Evolutionary conservation across 2,329 filamentous ascomycete species (phyloP).

Genomic region (Phaeosphaeria sp.): DNA sequence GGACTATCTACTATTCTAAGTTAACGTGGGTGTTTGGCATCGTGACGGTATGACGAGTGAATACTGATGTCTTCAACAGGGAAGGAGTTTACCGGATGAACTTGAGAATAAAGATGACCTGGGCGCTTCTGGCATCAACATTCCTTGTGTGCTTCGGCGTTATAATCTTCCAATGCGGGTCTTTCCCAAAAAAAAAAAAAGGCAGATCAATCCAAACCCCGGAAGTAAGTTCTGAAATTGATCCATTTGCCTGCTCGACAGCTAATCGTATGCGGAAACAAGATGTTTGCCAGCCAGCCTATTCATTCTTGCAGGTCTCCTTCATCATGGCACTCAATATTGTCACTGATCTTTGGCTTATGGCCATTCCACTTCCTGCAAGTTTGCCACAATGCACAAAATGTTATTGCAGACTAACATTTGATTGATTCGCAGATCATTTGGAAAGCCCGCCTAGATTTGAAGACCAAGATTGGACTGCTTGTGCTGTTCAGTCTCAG

Average conservation of each 20-base stretch:
- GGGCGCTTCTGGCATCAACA: conserved; percentile 55
- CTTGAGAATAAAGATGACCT: conserved; percentile 55
- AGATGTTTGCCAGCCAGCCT: conserved; percentile 20
- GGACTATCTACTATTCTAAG: conserved; percentile 62
- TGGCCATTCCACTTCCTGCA: conserved; percentile 62
- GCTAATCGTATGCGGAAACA: neutral
- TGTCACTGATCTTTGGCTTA: conserved; percentile 64
- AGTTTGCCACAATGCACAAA: neutral
- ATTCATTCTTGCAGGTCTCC: conserved; percentile 14
- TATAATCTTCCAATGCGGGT: conserved; percentile 61
- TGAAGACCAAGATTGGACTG: conserved; percentile 60
- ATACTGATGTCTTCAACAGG: neutral
- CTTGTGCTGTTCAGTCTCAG: conserved; percentile 64
- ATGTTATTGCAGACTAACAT: neutral
- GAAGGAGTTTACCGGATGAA: conserved; percentile 11
- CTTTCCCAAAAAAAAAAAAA: conserved; percentile 60
- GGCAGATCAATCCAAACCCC: conserved; percentile 67
- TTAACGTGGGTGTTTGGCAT: neutral
- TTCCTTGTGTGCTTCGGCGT: conserved; percentile 59
- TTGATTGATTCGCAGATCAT: conserved; percentile 47
- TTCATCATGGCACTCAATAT: conserved; percentile 57
- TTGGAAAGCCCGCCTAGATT: conserved; percentile 57
- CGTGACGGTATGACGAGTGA: conserved; percentile 45
- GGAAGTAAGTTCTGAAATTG: conserved; percentile 54
- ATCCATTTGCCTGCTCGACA: neutral